Percentiles rank a stretch among this genome's conserved stretches.
Evolutionary conservation across 2,329 filamentous ascomycete genomes (phyloP).

Genomic region (Byssothecium circinans): DNA sequence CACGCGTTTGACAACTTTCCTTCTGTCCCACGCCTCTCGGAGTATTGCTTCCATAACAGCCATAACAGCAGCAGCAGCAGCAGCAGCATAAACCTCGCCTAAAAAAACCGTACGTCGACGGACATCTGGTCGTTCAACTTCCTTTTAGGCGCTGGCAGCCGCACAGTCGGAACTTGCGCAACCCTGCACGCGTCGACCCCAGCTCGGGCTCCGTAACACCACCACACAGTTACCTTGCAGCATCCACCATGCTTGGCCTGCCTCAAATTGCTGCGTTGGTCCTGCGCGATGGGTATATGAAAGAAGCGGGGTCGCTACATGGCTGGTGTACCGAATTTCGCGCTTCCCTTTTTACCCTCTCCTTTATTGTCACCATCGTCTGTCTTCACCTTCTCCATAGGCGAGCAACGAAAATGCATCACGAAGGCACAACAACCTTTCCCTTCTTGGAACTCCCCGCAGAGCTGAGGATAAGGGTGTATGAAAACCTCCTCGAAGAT

Average conservation of each 20-base stretch:
- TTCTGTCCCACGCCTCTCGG: neutral
- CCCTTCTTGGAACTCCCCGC: conserved; percentile 34
- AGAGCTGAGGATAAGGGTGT: conserved; percentile 39
- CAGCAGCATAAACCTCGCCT: neutral
- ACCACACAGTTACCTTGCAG: neutral
- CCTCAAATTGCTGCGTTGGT: neutral
- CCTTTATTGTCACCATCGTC: neutral
- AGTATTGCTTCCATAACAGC: neutral
- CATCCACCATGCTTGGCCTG: conserved; percentile 1
- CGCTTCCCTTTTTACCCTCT: neutral
- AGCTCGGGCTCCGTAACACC: conserved; percentile 13
- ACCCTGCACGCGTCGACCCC: conserved; percentile 1
- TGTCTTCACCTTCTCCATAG: conserved; percentile 10
- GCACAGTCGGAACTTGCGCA: neutral
- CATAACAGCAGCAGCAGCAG: neutral
- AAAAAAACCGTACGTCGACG: neutral
- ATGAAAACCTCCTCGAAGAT: conserved; percentile 34
- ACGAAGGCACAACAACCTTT: conserved; percentile 22
- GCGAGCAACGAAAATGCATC: conserved; percentile 24
- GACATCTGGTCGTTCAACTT: too few species aligned
- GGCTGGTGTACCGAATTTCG: neutral
- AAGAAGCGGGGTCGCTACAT: conserved; percentile 5
- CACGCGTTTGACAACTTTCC: neutral
- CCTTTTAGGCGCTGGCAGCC: neutral
- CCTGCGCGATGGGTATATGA: conserved; percentile 1